Evolutionary conservation across 1,284 basidiomycete genomes (phyloP).

Genomic region (Thelephora terrestris): DNA sequence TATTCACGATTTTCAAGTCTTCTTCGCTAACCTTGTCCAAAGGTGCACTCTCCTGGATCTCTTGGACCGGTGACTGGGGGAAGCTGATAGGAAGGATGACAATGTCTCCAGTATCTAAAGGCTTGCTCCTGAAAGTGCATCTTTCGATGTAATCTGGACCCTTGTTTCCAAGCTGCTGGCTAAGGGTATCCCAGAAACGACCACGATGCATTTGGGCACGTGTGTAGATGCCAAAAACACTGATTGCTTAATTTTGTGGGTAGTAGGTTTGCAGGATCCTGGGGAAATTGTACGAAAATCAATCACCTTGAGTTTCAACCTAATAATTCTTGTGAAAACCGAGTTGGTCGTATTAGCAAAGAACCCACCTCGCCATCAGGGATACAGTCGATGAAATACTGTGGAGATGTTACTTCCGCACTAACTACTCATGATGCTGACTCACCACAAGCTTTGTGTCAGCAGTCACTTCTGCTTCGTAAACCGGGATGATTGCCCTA

Average conservation of each 20-base stretch:
- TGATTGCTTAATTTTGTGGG: conserved; percentile 29
- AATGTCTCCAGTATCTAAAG: conserved; percentile 28
- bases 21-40: conserved; percentile 26
- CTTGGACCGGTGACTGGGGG: conserved; percentile 12
- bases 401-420: too few relatives aligned
- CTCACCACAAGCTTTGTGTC: conserved; percentile 53
- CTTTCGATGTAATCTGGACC: conserved; percentile 45
- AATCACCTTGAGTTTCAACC: conserved; percentile 49
- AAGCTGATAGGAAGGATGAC: conserved; percentile 28
- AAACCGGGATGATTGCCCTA: conserved; percentile 21
- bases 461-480: conserved; percentile 57
- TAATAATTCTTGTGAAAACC: too few relatives aligned
- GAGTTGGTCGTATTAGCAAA: too few relatives aligned
- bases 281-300: neutral
- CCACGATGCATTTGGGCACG: conserved; percentile 42
- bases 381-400: conserved; percentile 60
- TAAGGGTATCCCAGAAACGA: conserved; percentile 48
- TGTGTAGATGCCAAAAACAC: conserved; percentile 55
- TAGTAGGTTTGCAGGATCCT: too few relatives aligned
- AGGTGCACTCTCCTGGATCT: conserved; percentile 5
- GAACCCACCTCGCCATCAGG: conserved; percentile 32
- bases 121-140: conserved; percentile 32
- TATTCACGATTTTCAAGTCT: conserved; percentile 25
- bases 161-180: conserved; percentile 37
- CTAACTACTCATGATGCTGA: conserved; percentile 1